Percentiles rank a stretch among this genome's conserved stretches.
These are phyloP conservation scores for Sordariomycetes sp. DNA, from an alignment of 2,329 filamentous ascomycete species.

Conservation along the genomic window DNA sequence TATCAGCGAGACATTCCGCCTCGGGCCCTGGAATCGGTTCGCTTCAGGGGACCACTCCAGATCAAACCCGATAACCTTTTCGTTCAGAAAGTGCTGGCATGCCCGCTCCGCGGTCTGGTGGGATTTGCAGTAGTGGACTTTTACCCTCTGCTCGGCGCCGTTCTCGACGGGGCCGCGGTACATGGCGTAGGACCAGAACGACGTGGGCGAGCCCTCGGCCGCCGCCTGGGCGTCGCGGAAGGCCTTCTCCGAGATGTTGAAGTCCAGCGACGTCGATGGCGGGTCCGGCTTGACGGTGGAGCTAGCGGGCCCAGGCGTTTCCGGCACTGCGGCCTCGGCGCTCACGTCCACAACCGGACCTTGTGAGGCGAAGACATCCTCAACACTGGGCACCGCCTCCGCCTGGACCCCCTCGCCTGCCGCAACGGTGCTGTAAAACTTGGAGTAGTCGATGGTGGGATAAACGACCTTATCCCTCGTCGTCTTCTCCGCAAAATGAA, in stretches of 20 bases:
- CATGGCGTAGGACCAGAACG: slow-evolving; percentile 56
- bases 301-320: slow-evolving; percentile 6
- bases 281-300: slow-evolving; percentile 9
- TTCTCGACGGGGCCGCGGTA: slow-evolving; percentile 40
- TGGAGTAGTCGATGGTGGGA: background rate
- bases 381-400: background rate
- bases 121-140: slow-evolving; percentile 66
- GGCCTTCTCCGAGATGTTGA: slow-evolving; percentile 29
- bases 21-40: slow-evolving; percentile 30
- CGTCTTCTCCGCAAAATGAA: background rate
- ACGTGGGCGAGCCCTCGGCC: slow-evolving; percentile 26
- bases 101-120: slow-evolving; percentile 54
- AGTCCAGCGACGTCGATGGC: slow-evolving; percentile 25
- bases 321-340: slow-evolving; percentile 3
- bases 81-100: slow-evolving; percentile 50
- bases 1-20: slow-evolving; percentile 65
- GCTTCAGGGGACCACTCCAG: slow-evolving; percentile 64
- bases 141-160: slow-evolving; percentile 37
- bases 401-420: background rate
- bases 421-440: background rate
- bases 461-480: background rate
- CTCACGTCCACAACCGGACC: background rate
- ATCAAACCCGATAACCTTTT: slow-evolving; percentile 73
- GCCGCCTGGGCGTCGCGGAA: slow-evolving; percentile 36
- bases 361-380: background rate